Base-by-base conservation (phyloP, 2,329 filamentous ascomycete species). In the Xylariaceae sp. region DNA sequence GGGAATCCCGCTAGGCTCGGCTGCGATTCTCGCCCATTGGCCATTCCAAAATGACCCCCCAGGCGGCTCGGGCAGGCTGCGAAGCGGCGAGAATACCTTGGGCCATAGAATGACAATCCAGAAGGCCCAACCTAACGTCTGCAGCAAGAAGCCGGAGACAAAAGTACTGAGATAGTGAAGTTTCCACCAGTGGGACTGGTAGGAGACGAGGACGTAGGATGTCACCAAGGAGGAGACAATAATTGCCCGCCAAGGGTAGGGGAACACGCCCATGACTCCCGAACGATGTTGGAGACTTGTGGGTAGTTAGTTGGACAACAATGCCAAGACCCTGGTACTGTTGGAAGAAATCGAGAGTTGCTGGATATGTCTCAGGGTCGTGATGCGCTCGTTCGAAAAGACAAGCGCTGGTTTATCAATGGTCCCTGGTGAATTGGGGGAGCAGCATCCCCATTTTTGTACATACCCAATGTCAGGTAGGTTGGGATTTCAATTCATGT, bases 71-170 rank as follows among this genome's bases (percentile, higher is more conserved):
- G 73, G 73, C 5, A 77, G 56, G 34, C 63, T 59, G 12, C 67
- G 61, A 40, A 76, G 57, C 2, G 71, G 70, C 14, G 73, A 77
- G 47, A 74, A 62, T 48, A 65, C 55, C 18, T 66, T 64, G 12
- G 73, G 73, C 48, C 69, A 76, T 21, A 76, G 53, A 28, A 74
- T 56, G 15, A 69, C 50, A 2, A 48, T 48, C 62, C 66, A 76
- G n/a, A 66, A 11, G 12, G 30, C 54, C 55, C 61, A 71, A 3
- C 49, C 24, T 7, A 63, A 23, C 14, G 62, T 42, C 43, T 67
- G 60, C 3, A 60, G 33, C 3, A 58, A 5, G 61, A 62, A 74
- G 18, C 60, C 41, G 9, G 45, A 44, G 5, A 50, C 28, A 37
- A 72, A 71, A 24, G 46, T 53, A 28, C 44, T 34, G 11, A 61